Evolutionary conservation across 2,329 filamentous ascomycete genomes (phyloP), one percentile per base, ranked within the genome.

Genomic region (Sordariomycetes sp.): DNA sequence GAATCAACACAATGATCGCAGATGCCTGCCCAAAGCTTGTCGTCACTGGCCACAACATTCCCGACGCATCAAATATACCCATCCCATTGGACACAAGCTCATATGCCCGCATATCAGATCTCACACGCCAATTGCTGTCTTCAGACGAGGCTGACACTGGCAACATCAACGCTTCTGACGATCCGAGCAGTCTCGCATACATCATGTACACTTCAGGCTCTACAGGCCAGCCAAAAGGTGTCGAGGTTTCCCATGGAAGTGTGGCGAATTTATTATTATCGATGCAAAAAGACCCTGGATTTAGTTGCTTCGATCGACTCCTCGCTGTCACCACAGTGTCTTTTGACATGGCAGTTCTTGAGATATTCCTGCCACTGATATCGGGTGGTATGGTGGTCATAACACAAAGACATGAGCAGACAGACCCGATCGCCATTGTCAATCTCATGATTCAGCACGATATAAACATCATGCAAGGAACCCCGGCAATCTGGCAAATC

Each of bases 201-300:
- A 41, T 61, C 10, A 48, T 61, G 21, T 63, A 53, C 42, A 46
- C 45, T 21, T 43, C 48, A 28, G 40, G 50, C 14, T 42, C 44
- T 16, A 49, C 54, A 28, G 42, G 50, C 23, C 43, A 26, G 3
- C 61, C 63, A 2, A 66, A 66, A 38, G 62, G 62, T 4, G 55
- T 64, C 16, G 42, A 57, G 19, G 38, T 61, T 20, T 49, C 38
- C 18, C 42, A 42, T 19, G 40, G 35, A 21, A 33, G 33, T 11
- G 32, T 40, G 10, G 32, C 33, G 27, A 43, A 42, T 29, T 28
- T 42, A 1, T 21, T 46, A 10, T 24, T 29, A 2, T 42, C 38
- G 12, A 35, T 45, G 33, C 14, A 26, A 30, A n/a, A 27, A 7
- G 30, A 39, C n/a, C 38, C 41, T 3, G 41, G 35, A n/a, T 40